Conservation (phyloP, 352 stramenopile species). For the Globisporangium spiculum region DNA sequence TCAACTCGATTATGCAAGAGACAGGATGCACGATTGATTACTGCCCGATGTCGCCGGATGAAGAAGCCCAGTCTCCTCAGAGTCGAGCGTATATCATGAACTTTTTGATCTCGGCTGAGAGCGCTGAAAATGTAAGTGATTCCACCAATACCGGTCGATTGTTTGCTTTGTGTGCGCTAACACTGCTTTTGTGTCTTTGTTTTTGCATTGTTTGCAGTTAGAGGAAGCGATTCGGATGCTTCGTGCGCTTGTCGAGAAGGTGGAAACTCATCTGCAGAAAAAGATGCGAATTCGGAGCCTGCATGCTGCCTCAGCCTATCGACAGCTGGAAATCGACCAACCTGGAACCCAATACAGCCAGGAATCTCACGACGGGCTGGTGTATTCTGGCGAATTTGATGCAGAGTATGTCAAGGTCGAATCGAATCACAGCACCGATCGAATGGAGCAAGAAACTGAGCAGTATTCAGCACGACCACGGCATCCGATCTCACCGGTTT, state of each 20-base stretch:
- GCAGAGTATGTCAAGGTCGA: constrained; percentile 11
- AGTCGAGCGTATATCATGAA: constrained; percentile 45
- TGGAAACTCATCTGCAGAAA: constrained; percentile 52
- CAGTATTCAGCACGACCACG: not conserved
- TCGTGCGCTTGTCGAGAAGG: constrained; percentile 37
- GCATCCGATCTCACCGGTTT: constrained; percentile 7
- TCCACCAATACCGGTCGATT: not conserved
- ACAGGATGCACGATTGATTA: constrained; percentile 65
- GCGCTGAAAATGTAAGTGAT: constrained; percentile 28
- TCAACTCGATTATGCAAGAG: constrained; percentile 46
- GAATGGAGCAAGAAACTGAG: constrained; percentile 2
- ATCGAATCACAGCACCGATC: not conserved
- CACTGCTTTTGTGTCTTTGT: not conserved
- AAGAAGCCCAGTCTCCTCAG: constrained; percentile 31
- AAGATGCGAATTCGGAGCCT: constrained; percentile 28
- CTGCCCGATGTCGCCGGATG: constrained; percentile 51
- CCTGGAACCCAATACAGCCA: not conserved
- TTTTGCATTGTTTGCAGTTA: constrained; percentile 18
- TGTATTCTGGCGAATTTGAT: constrained; percentile 3
- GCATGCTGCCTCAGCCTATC: constrained; percentile 1
- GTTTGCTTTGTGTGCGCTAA: not conserved
- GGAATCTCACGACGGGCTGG: not conserved
- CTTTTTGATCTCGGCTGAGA: constrained; percentile 54
- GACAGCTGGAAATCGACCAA: constrained; percentile 4
- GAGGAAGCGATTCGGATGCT: constrained; percentile 45